phyloP scores from a whole-genome alignment of 768 basidiomycete species.

The Termitomyces sp. region DNA sequence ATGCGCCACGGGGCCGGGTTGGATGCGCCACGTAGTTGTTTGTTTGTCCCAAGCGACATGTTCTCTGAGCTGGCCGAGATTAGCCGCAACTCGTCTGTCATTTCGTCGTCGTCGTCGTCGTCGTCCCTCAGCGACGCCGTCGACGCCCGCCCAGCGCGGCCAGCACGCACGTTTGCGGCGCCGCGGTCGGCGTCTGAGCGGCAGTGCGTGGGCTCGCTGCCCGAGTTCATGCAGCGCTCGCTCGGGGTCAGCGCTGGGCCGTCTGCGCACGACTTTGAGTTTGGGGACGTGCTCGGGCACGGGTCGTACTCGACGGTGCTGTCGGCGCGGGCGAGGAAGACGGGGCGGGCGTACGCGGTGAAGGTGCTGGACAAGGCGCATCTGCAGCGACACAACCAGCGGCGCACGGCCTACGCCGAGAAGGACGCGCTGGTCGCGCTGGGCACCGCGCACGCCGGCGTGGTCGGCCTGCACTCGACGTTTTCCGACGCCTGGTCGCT shows the following conservation, averaged over 20 bases:
- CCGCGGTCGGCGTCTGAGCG: slow-evolving; percentile 44
- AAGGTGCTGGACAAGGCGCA: slow-evolving; percentile 81
- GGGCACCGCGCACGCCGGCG: slow-evolving; percentile 76
- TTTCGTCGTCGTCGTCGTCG: slow-evolving; percentile 56
- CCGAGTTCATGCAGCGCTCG: slow-evolving; percentile 55
- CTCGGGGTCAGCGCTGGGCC: slow-evolving; percentile 30
- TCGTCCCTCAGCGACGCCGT: slow-evolving; percentile 37
- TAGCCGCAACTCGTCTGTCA: slow-evolving; percentile 73
- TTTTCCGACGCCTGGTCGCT: slow-evolving; percentile 84
- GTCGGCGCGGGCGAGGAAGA: slow-evolving; percentile 54
- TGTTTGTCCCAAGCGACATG: neutral
- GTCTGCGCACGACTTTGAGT: slow-evolving; percentile 63
- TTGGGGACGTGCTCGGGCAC: slow-evolving; percentile 71
- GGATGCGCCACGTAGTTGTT: slow-evolving; percentile 12
- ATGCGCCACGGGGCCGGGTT: slow-evolving; percentile 35
- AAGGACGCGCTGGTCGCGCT: slow-evolving; percentile 70
- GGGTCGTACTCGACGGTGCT: slow-evolving; percentile 73
- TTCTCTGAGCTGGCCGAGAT: slow-evolving; percentile 47
- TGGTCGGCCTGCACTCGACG: slow-evolving; percentile 75
- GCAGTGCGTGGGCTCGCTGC: slow-evolving; percentile 14
- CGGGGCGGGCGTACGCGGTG: slow-evolving; percentile 65
- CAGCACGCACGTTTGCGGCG: slow-evolving; percentile 60
- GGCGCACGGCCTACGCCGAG: slow-evolving; percentile 71
- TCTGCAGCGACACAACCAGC: slow-evolving; percentile 69
- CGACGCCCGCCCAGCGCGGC: slow-evolving; percentile 33